Evolutionary conservation across 768 basidiomycete species (phyloP), one percentile per base, ranked within the genome.

Genomic region (Mycena vitilis): DNA sequence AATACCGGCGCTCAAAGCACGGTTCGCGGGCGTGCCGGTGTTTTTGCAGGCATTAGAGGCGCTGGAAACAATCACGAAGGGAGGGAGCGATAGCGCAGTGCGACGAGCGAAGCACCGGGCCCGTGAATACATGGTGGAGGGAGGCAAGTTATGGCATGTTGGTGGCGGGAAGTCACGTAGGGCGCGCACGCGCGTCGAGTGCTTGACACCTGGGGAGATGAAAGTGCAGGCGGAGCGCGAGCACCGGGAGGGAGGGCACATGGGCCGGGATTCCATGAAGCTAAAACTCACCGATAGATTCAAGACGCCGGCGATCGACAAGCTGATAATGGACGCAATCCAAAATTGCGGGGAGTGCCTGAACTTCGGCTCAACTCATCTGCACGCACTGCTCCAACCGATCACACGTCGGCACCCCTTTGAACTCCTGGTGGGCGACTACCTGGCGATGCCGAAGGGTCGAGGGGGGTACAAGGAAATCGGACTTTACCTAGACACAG

Each of bases 371-470:
- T n/a, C 65, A 3, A 40, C 63, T 0, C 71, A 75, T 36, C 34
- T 78, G 1, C 72, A 75, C 49, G 36, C 75, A 0, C 71, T 80
- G 1, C 62, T 79, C 15, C 63, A 77, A 47, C 79, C 75, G 0
- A 75, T 80, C 53, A 77, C 71, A 9, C 51, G 74, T 0, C 58
- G 59, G 0, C 75, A 74, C 36, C 80, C 77, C 1, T 78, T 78
- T 60, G 71, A 78, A 37, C 56, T 79, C 10, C 16, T 78, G 5
- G 75, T 75, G 0, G 78, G 63, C 0, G 76, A 79, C 67, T 79
- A 79, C 58, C 51, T 78, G 38, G 69, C 71, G 3, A 42, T 78
- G 51, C 77, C 76, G 10, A 60, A 44, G 5, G 76, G 73, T 0
- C 73, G 63, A 25, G 75, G 73, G 0, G 72, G 75, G 0, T 75